These are phyloP conservation scores for Didymella sp. DNA, from an alignment of 2,329 filamentous ascomycete genomes.

Conservation along the genomic window DNA sequence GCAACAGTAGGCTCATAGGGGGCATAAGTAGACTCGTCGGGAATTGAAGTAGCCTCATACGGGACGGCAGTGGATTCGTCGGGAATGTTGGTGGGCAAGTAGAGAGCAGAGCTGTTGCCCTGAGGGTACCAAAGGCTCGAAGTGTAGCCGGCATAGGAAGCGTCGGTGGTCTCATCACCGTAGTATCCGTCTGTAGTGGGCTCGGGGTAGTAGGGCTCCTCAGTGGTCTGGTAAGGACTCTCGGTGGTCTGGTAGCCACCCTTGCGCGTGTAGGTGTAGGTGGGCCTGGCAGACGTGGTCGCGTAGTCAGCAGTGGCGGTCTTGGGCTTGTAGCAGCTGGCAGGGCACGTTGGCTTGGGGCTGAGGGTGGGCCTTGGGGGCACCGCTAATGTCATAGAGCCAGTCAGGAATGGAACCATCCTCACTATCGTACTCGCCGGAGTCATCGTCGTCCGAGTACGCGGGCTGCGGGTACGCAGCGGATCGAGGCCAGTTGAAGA, in stretches of 20 bases:
- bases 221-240: not conserved
- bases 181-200: not conserved
- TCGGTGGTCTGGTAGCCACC: conserved; percentile 6
- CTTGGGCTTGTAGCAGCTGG: conserved; percentile 19
- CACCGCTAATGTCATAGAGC: conserved; percentile 13
- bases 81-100: conserved; percentile 3
- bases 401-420: conserved; percentile 25
- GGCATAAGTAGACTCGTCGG: not conserved
- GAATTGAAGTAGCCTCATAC: too few relatives aligned
- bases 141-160: conserved; percentile 6
- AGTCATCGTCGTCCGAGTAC: conserved; percentile 16
- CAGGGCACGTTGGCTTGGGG: conserved; percentile 13
- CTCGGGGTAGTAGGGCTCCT: conserved; percentile 4
- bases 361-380: conserved; percentile 11
- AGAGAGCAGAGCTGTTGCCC: conserved; percentile 1
- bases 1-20: not conserved
- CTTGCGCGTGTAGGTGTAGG: conserved; percentile 13
- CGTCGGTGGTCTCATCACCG: not conserved
- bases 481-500: not conserved
- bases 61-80: too few relatives aligned
- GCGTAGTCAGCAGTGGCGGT: not conserved
- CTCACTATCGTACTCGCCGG: conserved; percentile 10
- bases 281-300: conserved; percentile 5
- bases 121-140: conserved; percentile 2
- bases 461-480: not conserved